Base-by-base conservation (phyloP, 2,329 filamentous ascomycete genomes). In the Metarhizium humberi region DNA sequence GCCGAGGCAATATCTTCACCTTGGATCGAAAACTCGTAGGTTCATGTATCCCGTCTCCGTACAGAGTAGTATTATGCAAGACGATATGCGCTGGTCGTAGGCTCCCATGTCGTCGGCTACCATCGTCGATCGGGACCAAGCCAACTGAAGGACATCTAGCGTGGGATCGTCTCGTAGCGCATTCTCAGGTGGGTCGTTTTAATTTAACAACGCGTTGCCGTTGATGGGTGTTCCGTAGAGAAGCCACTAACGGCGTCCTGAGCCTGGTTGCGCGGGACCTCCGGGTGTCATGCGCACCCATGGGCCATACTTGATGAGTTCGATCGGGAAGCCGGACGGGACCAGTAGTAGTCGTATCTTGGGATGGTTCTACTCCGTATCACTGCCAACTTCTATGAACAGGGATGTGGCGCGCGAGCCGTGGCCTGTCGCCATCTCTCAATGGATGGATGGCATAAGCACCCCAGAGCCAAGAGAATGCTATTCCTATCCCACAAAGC, bases 271-370 rank as follows among this genome's bases (percentile, higher is more conserved):
- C 25, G 25, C 25, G 25, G 25, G 25, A 25, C 25, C 25, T 25
- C 25, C 25, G 25, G 25, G 25, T 25, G 25, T 25, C 25, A 25
- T 25, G 25, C 25, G 25, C 25, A 25, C 25, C 25, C 25, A 25
- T 25, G 25, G 25, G 25, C 25, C 25, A 25, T 25, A 4, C 4
- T 25, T 25, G 25, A 18, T 32, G n/a, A 55, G 16, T 51, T 40
- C 53, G 32, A 51, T 55, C 32, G 32, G 49, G 48, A 55, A 51
- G 49, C 32, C 40, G 53, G 40, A 52, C 42, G n/a, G 42, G 42
- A 49, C 25, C 30, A 16, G 32, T 11, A 16, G 32, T 11, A 34
- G 6, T 11, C 6, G 32, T 11, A 34, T 25, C 25, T 25, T 25
- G 25, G 25, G 25, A 25, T 25, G 10, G 32, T 34, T 8, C 32